These are phyloP conservation scores for Aspergillus novoparasiticus DNA, from an alignment of 2,329 filamentous ascomycete species.

Conservation along the genomic window DNA sequence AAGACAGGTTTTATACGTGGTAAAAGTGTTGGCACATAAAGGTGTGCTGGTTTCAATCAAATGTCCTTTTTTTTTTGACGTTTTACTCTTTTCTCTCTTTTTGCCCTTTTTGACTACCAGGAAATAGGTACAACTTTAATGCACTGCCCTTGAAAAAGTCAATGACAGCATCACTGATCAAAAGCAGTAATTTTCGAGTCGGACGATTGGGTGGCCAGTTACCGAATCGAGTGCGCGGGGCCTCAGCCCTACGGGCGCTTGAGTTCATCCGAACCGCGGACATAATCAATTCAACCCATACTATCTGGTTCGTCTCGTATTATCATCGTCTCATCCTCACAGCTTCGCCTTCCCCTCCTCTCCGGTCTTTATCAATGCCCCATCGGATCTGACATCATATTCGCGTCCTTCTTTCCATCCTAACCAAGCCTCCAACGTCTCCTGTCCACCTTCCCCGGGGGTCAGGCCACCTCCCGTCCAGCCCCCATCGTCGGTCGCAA, in stretches of 20 bases:
- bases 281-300: not conserved
- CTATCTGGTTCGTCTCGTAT: not conserved
- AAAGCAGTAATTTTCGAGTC: not conserved
- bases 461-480: constrained; percentile 64
- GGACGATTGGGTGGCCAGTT: not conserved
- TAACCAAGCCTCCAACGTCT: constrained; percentile 69
- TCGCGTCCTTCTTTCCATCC: constrained; percentile 75
- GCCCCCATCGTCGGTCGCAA: constrained; percentile 63
- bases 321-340: constrained; percentile 14
- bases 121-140: not conserved
- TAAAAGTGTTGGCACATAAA: not conserved
- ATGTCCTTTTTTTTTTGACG: not conserved
- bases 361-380: constrained; percentile 59
- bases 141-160: not conserved
- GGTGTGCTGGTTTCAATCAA: not conserved
- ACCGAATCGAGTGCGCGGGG: not conserved
- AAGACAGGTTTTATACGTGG: no score
- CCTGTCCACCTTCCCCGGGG: constrained; percentile 73
- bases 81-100: not conserved
- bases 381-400: constrained; percentile 64
- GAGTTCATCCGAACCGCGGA: not conserved
- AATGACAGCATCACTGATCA: not conserved
- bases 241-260: not conserved
- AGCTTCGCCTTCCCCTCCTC: constrained; percentile 38
- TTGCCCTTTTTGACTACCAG: not conserved